Base-by-base conservation (phyloP, 2,329 filamentous ascomycete genomes). In the Xylariomycetidae sp. region DNA sequence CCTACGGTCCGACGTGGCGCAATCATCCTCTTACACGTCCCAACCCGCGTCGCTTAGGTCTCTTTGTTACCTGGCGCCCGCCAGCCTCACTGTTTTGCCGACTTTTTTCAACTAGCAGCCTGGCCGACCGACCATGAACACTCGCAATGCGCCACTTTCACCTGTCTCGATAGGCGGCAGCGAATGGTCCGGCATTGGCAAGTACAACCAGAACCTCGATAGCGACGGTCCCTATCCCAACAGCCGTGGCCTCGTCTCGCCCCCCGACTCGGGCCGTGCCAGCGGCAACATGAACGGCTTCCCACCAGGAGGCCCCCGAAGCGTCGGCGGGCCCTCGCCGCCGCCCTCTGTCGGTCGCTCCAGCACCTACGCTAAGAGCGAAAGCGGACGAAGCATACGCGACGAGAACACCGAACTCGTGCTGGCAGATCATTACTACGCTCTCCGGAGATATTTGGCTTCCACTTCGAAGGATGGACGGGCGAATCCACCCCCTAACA, bases 271-370 rank as follows among this genome's bases (percentile, higher is more conserved):
- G 33, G 80, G 72, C 59, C 68, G 75, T 54, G 70, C 72, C 45
- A 68, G 68, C 65, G 63, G 64, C 51, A 70, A 70, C 52, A 76
- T 82, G 67, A 82, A 76, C 60, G 71, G 62, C 44, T 78, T 75
- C 51, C 65, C 74, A 32, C 65, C 74, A 32, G 56, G 71, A 19
- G 69, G 64, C 42, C 73, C 68, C 59, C 70, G 67, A 63, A 76
- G 65, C 56, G 65, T 64, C 42, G 74, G 74, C 46, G 75, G 71
- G 17, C 77, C 90, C 32, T 95, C 90, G 31, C 89, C 90, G 34
- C 90, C 92, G 17, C 86, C 82, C 44, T 96, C 90, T 5, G 72
- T 95, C 47, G 86, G 84, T 42, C 75, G 85, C 43, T 93, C 86
- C 32, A 95, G 87, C 59, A 81, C 83, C 56, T 87, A 81, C 68